Conservation (phyloP, 192 early-diverging fungal genomes). For the Umbelopsis ramanniana region DNA sequence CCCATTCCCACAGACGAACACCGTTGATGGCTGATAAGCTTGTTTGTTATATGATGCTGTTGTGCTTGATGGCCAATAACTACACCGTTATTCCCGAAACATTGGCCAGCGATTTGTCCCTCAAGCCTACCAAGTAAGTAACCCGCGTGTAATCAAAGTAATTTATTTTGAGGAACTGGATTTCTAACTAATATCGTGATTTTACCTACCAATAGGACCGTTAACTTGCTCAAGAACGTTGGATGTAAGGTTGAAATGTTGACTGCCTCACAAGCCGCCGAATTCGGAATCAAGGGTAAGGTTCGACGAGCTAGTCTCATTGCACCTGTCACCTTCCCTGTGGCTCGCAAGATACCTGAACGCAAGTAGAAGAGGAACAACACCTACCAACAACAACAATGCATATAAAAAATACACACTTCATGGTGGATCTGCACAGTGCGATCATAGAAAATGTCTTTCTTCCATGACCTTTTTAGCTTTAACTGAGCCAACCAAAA, state of each 20-base stretch:
- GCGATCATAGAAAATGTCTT: too few species aligned
- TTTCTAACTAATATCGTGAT: background rate
- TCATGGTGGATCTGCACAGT: too few species aligned
- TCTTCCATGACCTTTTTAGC: too few species aligned
- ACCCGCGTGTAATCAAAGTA: background rate
- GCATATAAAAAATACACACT: background rate
- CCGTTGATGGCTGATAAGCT: slow-evolving; percentile 75
- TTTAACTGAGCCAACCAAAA: too few species aligned
- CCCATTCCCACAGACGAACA: slow-evolving; percentile 46
- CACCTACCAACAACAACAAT: background rate
- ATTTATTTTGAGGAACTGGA: background rate
- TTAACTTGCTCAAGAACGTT: slow-evolving; percentile 47
- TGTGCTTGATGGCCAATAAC: slow-evolving; percentile 74
- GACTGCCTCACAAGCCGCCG: slow-evolving; percentile 26
- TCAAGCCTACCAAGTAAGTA: slow-evolving; percentile 47
- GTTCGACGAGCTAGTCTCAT: slow-evolving; percentile 15
- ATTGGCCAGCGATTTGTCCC: slow-evolving; percentile 67
- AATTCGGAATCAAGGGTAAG: background rate
- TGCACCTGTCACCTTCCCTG: slow-evolving; percentile 24
- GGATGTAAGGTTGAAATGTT: slow-evolving; percentile 50
- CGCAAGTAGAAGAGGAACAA: background rate
- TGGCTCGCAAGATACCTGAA: slow-evolving; percentile 23
- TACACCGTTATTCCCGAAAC: slow-evolving; percentile 66
- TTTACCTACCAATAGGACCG: slow-evolving; percentile 5
- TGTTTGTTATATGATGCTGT: slow-evolving; percentile 73